Evolutionary conservation across 1,139 yeast species (phyloP).

Genomic region (Scheffersomyces quercinus): DNA sequence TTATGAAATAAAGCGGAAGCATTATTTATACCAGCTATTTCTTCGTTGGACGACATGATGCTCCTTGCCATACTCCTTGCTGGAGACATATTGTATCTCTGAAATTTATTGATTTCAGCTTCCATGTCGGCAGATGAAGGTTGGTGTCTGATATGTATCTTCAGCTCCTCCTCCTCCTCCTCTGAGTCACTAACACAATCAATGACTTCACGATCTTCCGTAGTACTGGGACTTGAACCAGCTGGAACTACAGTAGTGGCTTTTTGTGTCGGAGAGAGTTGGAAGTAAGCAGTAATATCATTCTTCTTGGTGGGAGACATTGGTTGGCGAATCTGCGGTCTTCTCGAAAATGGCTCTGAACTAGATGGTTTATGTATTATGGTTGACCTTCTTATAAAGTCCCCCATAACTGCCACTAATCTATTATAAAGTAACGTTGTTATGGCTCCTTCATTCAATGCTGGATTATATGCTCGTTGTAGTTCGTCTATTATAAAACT

Average conservation of each 20-base stretch:
- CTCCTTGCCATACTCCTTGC: conserved; percentile 5
- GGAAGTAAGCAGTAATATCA: conserved; percentile 8
- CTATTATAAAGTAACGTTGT: conserved; percentile 4
- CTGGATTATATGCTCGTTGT: not conserved
- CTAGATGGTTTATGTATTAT: not conserved
- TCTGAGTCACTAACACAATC: conserved; percentile 32
- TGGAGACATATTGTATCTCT: conserved; percentile 12
- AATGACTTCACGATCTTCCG: conserved; percentile 2
- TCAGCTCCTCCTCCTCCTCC: conserved; percentile 11
- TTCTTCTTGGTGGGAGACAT: not conserved
- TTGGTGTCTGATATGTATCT: not conserved
- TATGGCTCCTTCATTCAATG: conserved; percentile 1
- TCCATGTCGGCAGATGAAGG: conserved; percentile 16
- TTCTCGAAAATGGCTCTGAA: not conserved
- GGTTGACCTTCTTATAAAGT: conserved; percentile 6
- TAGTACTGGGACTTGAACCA: not conserved
- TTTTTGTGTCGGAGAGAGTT: conserved; percentile 4
- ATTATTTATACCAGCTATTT: not conserved
- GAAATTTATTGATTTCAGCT: conserved; percentile 18
- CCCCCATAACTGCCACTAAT: conserved; percentile 8
- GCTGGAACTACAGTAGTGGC: not conserved
- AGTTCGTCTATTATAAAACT: conserved; percentile 1
- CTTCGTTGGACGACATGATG: not conserved
- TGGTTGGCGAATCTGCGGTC: not conserved
- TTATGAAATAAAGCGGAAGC: not conserved